phyloP scores from a whole-genome alignment of 1,284 basidiomycete genomes.

The Inonotus obliquus region DNA sequence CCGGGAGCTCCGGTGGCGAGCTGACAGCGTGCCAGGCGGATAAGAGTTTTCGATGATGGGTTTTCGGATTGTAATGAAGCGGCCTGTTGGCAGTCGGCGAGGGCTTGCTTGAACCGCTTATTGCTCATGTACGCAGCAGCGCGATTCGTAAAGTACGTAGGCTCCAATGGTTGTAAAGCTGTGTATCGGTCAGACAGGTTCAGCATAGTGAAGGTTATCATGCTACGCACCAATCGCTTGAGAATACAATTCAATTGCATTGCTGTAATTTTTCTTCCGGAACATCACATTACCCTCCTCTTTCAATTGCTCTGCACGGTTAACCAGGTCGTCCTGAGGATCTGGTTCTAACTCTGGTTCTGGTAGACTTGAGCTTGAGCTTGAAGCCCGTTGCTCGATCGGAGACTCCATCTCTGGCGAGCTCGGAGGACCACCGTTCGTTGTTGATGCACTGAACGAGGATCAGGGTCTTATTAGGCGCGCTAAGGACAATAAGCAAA shows the following conservation, averaged over 20 bases:
- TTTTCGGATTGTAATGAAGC: conserved; percentile 54
- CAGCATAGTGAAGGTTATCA: conserved; percentile 13
- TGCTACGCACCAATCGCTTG: conserved; percentile 60
- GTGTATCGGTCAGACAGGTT: conserved; percentile 2
- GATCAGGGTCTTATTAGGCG: background rate
- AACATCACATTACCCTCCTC: conserved; percentile 74
- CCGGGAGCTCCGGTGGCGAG: conserved; percentile 66
- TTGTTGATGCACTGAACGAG: conserved; percentile 12
- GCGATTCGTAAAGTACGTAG: conserved; percentile 79
- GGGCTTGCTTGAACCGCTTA: conserved; percentile 69
- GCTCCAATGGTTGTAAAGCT: conserved; percentile 66
- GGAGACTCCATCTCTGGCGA: background rate
- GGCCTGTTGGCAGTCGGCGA: conserved; percentile 77
- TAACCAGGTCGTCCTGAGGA: conserved; percentile 23
- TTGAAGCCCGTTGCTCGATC: background rate
- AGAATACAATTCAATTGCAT: conserved; percentile 75
- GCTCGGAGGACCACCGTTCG: conserved; percentile 11
- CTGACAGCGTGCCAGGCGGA: conserved; percentile 78
- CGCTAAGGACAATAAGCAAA: background rate
- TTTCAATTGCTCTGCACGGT: conserved; percentile 58
- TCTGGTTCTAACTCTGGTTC: conserved; percentile 14
- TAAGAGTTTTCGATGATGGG: conserved; percentile 59
- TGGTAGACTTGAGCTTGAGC: conserved; percentile 18
- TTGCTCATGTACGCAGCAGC: conserved; percentile 83
- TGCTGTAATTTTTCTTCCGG: conserved; percentile 58